Evolutionary conservation across 108 stramenopile species (phyloP).

Genomic region (Schizochytrium sp.): DNA sequence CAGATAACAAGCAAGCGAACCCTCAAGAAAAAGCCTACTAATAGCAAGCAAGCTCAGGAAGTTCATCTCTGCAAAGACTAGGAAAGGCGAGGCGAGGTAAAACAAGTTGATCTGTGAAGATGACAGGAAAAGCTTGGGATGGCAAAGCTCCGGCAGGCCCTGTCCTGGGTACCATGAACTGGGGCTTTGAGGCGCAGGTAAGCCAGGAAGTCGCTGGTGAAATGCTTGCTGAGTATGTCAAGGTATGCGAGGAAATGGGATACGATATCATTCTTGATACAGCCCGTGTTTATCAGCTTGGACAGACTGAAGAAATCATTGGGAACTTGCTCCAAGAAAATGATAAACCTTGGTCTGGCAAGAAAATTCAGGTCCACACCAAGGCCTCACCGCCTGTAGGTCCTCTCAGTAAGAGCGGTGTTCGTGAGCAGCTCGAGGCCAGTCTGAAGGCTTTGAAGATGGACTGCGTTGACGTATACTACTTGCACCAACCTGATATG

Average conservation of each 20-base stretch:
- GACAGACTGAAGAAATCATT: constrained; percentile 2
- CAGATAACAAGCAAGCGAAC: too few relatives aligned
- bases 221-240: neutral
- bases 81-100: too few relatives aligned
- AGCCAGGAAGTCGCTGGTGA: neutral
- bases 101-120: neutral
- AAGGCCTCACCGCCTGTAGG: neutral
- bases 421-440: constrained; percentile 53
- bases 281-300: neutral
- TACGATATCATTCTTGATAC: constrained; percentile 25
- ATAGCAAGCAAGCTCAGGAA: too few relatives aligned
- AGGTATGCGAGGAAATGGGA: constrained; percentile 23
- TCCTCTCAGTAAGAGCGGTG: neutral
- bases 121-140: constrained; percentile 1
- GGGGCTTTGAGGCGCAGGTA: constrained; percentile 19
- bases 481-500: constrained; percentile 68
- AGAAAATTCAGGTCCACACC: neutral
- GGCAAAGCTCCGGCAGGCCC: neutral
- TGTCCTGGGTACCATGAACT: constrained; percentile 33
- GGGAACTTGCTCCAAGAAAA: neutral
- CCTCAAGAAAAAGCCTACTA: too few relatives aligned
- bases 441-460: constrained; percentile 42
- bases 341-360: neutral
- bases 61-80: too few relatives aligned
- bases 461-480: constrained; percentile 61